Conservation (phyloP, 2,329 filamentous ascomycete species). For the Aspergillus cejpii region DNA sequence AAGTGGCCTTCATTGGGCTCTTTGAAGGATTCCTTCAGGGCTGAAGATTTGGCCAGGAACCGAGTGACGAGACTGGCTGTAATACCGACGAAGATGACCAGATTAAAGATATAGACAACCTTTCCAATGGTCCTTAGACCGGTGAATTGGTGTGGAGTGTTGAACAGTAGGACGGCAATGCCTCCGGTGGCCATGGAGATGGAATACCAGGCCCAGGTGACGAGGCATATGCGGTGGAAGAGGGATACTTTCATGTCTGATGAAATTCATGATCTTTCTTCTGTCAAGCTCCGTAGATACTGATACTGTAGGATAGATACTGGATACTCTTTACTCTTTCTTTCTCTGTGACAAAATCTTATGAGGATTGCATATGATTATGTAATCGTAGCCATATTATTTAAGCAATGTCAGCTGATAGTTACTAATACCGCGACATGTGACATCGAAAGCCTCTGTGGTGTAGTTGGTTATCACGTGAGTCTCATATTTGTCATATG, state of each 20-base stretch:
- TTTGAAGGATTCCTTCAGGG: constrained; percentile 48
- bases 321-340: too few species aligned
- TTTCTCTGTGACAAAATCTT: too few species aligned
- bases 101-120: constrained; percentile 59
- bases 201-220: constrained; percentile 65
- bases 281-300: too few species aligned
- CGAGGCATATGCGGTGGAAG: constrained; percentile 34
- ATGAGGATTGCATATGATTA: too few species aligned
- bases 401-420: too few species aligned
- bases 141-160: constrained; percentile 54
- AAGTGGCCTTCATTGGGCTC: constrained; percentile 62
- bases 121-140: constrained; percentile 58
- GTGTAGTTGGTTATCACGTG: constrained; percentile 1
- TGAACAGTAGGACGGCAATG: constrained; percentile 54
- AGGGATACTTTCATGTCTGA: constrained; percentile 2
- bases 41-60: constrained; percentile 50
- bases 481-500: background rate
- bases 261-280: too few species aligned
- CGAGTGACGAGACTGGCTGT: constrained; percentile 49
- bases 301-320: too few species aligned
- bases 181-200: constrained; percentile 67
- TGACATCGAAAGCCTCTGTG: background rate
- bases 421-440: too few species aligned
- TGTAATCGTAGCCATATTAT: too few species aligned
- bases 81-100: constrained; percentile 55